A percentile compares a stretch with the other conserved stretches of the same genome.
These are phyloP conservation scores for Lentinus brumalis DNA, from an alignment of 768 basidiomycete species.

Conservation along the genomic window DNA sequence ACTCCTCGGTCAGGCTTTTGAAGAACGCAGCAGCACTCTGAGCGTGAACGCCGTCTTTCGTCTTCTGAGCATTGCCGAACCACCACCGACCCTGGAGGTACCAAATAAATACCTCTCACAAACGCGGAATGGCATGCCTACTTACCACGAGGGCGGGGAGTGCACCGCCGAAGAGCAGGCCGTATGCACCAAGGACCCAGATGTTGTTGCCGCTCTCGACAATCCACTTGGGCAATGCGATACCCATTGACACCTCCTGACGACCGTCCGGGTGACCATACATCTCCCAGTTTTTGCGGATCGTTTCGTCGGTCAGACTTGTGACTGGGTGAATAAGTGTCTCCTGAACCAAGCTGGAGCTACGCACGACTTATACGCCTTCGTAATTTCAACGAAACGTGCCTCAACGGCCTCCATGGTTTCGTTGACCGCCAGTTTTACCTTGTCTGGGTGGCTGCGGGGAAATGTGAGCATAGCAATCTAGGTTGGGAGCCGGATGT, in stretches of 20 bases:
- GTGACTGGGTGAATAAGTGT: not conserved
- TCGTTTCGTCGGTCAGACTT: slow-evolving; percentile 89
- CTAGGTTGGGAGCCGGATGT: not conserved
- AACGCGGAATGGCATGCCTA: slow-evolving; percentile 1
- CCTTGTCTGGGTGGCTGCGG: slow-evolving; percentile 94
- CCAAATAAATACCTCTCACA: not conserved
- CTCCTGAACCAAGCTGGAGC: not conserved
- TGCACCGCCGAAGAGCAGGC: slow-evolving; percentile 80
- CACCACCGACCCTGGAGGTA: slow-evolving; percentile 82
- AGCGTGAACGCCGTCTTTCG: slow-evolving; percentile 88
- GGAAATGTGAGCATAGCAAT: not conserved
- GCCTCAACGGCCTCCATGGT: slow-evolving; percentile 86
- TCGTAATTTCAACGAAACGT: slow-evolving; percentile 90
- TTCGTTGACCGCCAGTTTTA: slow-evolving; percentile 76
- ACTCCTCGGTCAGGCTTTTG: slow-evolving; percentile 81
- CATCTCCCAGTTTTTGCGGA: slow-evolving; percentile 84
- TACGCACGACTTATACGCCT: slow-evolving; percentile 92
- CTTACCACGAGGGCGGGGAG: slow-evolving; percentile 83
- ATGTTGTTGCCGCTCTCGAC: slow-evolving; percentile 89
- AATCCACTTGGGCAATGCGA: slow-evolving; percentile 93
- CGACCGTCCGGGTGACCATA: slow-evolving; percentile 97
- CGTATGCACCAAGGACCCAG: slow-evolving; percentile 89
- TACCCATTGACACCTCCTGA: slow-evolving; percentile 92
- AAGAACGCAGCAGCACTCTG: slow-evolving; percentile 86
- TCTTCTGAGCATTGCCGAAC: slow-evolving; percentile 88